phyloP scores from a whole-genome alignment of 306 rosid genomes.

The Bauhinia variegata region DNA sequence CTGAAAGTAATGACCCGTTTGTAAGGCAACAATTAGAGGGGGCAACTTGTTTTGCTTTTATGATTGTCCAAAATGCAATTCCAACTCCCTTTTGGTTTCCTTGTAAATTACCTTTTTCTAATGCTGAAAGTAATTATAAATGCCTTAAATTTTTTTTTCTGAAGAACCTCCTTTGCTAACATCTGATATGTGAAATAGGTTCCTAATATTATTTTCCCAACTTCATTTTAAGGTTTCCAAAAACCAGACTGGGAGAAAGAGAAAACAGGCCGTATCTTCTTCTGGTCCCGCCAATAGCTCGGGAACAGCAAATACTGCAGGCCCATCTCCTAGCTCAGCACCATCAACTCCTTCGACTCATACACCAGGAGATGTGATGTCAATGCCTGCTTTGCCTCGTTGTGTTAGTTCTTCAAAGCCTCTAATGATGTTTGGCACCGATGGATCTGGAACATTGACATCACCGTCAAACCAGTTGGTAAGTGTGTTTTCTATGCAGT shows the following conservation, averaged over 20 bases:
- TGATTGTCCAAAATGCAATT: too few species aligned
- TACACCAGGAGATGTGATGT: constrained; percentile 96
- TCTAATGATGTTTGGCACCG: constrained; percentile 78
- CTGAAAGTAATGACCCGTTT: too few species aligned
- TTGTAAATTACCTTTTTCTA: too few species aligned
- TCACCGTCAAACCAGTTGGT: constrained; percentile 97
- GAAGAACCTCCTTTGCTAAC: not conserved
- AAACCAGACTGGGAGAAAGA: constrained; percentile 95
- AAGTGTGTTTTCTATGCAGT: constrained; percentile 45
- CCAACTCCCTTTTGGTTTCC: too few species aligned
- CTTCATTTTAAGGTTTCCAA: constrained; percentile 76
- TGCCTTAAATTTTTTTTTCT: not conserved
- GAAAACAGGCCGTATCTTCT: constrained; percentile 95
- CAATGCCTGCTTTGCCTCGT: constrained; percentile 93
- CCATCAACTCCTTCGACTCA: constrained; percentile 99
- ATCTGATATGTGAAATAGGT: constrained; percentile 19
- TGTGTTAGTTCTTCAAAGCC: constrained; percentile 89
- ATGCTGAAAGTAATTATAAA: not conserved
- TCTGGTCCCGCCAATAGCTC: constrained; percentile 99
- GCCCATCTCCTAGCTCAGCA: constrained; percentile 98
- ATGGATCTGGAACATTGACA: constrained; percentile 82
- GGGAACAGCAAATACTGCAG: constrained; percentile 95
- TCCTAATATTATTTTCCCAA: constrained; percentile 49
- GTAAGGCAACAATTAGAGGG: too few species aligned
- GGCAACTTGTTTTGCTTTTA: too few species aligned